Evolutionary conservation across 768 basidiomycete species (phyloP).

Genomic region (Favolaschia claudopus): DNA sequence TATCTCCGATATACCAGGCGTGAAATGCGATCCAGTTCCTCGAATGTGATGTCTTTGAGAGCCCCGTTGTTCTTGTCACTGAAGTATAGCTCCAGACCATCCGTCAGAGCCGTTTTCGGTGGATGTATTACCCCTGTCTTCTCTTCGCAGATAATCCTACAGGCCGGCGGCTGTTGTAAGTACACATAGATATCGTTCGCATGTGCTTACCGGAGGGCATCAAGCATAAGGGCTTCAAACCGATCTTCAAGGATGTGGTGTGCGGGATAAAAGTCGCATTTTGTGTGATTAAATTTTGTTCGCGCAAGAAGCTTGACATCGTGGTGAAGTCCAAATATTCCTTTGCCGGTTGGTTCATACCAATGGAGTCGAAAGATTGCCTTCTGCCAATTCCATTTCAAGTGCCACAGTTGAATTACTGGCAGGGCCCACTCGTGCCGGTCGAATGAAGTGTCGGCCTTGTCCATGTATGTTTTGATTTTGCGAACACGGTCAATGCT

Average conservation of each 20-base stretch:
- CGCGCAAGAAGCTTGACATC: conserved; percentile 2
- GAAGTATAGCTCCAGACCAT: background rate
- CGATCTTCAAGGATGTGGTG: conserved; percentile 5
- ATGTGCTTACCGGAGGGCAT: conserved; percentile 21
- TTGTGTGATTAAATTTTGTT: conserved; percentile 17
- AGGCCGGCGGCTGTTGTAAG: too few relatives aligned
- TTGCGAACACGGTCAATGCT: conserved; percentile 24
- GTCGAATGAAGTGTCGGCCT: background rate
- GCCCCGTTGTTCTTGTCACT: background rate
- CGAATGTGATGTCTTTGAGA: conserved; percentile 4
- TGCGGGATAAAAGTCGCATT: conserved; percentile 27
- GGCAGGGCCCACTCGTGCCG: conserved; percentile 27
- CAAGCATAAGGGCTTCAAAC: background rate
- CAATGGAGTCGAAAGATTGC: conserved; percentile 25
- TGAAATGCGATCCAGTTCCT: background rate
- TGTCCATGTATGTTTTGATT: conserved; percentile 14
- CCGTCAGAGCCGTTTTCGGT: background rate
- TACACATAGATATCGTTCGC: too few relatives aligned
- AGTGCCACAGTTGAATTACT: conserved; percentile 29
- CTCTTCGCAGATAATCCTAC: conserved; percentile 1
- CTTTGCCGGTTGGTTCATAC: background rate
- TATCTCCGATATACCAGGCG: background rate
- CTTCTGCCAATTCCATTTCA: conserved; percentile 28
- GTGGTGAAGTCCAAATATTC: conserved; percentile 11
- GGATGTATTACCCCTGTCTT: background rate